Conservation (phyloP, 108 stramenopile genomes). For the Stephanodiscus minutulus region DNA sequence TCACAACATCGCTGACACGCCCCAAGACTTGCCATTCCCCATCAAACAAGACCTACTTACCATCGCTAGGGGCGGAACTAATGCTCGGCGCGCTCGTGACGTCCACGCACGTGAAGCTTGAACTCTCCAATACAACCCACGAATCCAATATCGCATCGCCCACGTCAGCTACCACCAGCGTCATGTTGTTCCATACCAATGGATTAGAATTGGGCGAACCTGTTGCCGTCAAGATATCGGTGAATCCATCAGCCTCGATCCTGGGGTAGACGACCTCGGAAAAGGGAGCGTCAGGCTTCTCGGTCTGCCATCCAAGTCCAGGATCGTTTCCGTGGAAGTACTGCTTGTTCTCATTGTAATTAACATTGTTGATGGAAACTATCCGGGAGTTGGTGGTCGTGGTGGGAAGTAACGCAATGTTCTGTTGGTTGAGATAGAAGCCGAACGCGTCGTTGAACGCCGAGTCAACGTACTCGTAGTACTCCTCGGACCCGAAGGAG, state of each 20-base stretch:
- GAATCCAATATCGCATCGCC: constrained; percentile 39
- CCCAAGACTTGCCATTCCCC: too few species aligned
- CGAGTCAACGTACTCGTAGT: constrained; percentile 48
- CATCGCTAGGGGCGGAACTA: constrained; percentile 12
- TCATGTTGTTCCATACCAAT: constrained; percentile 24
- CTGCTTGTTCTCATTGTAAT: constrained; percentile 32
- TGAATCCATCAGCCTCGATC: constrained; percentile 49
- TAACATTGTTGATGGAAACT: constrained; percentile 47
- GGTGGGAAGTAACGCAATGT: constrained; percentile 30
- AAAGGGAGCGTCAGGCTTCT: background rate
- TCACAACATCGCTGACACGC: too few species aligned
- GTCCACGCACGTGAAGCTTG: constrained; percentile 40
- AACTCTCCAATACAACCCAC: constrained; percentile 37
- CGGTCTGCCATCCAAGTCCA: constrained; percentile 16
- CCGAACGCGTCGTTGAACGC: constrained; percentile 46
- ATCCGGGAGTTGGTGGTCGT: constrained; percentile 4
- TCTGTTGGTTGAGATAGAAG: constrained; percentile 32
- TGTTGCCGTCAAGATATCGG: constrained; percentile 30
- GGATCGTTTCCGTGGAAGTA: constrained; percentile 51
- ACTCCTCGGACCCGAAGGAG: constrained; percentile 44
- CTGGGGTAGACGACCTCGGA: constrained; percentile 11
- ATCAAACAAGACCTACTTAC: constrained; percentile 6
- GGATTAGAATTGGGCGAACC: constrained; percentile 11
- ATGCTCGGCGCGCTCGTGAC: constrained; percentile 30
- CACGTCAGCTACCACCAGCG: constrained; percentile 38